Evolutionary conservation across 164 flowering plant genomes (phyloP).

Genomic region (Akebia trifoliata): DNA sequence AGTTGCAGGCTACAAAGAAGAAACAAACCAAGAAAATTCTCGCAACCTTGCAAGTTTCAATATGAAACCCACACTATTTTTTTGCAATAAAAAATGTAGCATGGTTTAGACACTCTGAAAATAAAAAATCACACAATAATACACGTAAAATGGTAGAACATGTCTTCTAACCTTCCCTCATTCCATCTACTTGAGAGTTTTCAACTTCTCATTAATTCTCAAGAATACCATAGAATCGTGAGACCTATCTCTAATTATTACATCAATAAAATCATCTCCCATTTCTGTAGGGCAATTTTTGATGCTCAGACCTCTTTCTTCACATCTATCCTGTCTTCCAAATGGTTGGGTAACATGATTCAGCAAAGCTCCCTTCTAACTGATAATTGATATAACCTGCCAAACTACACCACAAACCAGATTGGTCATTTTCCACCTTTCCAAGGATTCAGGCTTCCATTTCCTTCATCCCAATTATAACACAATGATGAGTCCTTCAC

Average conservation of each 20-base stretch:
- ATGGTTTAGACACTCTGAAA: background rate
- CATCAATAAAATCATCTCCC: no score
- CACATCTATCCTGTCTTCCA: background rate
- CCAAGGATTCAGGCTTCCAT: no score
- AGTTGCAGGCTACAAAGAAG: background rate
- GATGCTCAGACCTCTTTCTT: background rate
- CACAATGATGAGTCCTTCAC: no score
- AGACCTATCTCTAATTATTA: no score
- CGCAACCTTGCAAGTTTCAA: no score
- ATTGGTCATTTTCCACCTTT: no score
- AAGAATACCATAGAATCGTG: background rate
- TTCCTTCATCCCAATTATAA: no score
- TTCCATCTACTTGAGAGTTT: no score
- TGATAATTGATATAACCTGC: background rate
- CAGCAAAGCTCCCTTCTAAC: background rate
- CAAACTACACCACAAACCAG: no score
- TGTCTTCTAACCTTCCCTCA: no score
- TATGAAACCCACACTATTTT: background rate
- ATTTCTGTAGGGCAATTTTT: no score
- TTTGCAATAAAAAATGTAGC: background rate
- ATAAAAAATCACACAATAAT: background rate
- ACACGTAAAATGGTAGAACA: background rate
- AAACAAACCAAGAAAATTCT: background rate
- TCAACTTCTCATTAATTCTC: background rate
- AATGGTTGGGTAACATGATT: background rate